Evolutionary conservation across 2,329 filamentous ascomycete species (phyloP), one percentile per base, ranked within the genome.

Genomic region (Paecilomyces variotii): DNA sequence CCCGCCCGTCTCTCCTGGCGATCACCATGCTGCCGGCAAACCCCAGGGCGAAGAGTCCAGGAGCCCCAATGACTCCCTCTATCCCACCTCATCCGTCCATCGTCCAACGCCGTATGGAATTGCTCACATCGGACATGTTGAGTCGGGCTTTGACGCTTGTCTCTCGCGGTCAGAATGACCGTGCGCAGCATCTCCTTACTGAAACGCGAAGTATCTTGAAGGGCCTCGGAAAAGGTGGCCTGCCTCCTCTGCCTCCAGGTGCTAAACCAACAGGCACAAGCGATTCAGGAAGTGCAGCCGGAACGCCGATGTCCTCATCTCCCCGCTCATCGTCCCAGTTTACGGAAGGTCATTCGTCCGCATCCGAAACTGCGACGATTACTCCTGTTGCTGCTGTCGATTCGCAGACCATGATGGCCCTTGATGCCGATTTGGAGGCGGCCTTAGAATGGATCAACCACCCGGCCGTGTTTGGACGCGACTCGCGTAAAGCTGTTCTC

Each of bases 391-490:
- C 86, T 5, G 89, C 91, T n/a, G 93, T 99, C 58, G 94, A 99
- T 68, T 77, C 84, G 4, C 81, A 81, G 35, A 94, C 90, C 0
- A 93, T 97, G 67, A 81, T 85, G 26, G 92, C 94, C 2, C 84
- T 99, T 19, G 94, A 99, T 72, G 85, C 89, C 0, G 94, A 99
- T 73, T 83, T 99, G 34, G 91, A 96, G 72, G 85, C 89, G 34
- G 90, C 89, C 55, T 79, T 99, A 14, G 94, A 99, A 75, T 99
- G 94, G 94, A 97, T 99, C 74, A 91, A 89, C 70, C 94, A 99
- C 69, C 94, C 94, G 1, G 92, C 92, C 1, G 90, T 97, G 1
- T 99, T 99, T 71, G 88, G 89, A 7, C 86, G 94, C 39, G 94
- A 99, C 72, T 94, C 90, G 59, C 87, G 94, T 68, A 99, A 99